Evolutionary conservation across 176 grass and related monocot species (phyloP).

Genomic region (Hyparrhenia diplandra): DNA sequence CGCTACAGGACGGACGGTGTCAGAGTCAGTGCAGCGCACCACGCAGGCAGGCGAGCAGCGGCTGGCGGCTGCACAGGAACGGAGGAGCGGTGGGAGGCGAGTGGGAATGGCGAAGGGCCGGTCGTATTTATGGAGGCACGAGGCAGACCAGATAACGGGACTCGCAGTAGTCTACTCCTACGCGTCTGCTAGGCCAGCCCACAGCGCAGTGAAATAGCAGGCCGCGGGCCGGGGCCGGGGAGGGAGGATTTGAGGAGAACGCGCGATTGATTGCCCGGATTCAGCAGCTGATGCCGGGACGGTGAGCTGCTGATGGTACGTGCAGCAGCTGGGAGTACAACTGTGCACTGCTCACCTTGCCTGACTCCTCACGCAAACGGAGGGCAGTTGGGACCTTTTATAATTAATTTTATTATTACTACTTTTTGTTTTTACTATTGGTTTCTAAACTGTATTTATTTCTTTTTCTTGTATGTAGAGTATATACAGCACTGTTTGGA

Average conservation of each 20-base stretch:
- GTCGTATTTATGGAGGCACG: constrained; percentile 44
- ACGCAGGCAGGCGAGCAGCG: background rate
- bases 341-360: background rate
- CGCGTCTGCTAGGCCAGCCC: background rate
- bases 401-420: too few relatives aligned
- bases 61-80: background rate
- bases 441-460: too few relatives aligned
- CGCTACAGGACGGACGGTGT: background rate
- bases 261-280: background rate
- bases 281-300: background rate
- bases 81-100: background rate
- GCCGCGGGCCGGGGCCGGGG: background rate
- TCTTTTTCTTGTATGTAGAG: background rate
- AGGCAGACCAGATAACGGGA: constrained; percentile 25
- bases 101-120: background rate
- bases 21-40: background rate
- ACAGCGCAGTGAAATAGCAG: background rate
- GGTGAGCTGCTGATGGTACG: background rate
- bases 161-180: background rate
- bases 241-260: background rate
- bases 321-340: background rate
- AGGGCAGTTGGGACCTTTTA: background rate
- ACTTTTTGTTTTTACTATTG: too few relatives aligned
- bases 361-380: background rate
- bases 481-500: background rate